These are phyloP conservation scores for Cryptosporidium viatorum DNA, from an alignment of 169 alveolate species.

Conservation along the genomic window DNA sequence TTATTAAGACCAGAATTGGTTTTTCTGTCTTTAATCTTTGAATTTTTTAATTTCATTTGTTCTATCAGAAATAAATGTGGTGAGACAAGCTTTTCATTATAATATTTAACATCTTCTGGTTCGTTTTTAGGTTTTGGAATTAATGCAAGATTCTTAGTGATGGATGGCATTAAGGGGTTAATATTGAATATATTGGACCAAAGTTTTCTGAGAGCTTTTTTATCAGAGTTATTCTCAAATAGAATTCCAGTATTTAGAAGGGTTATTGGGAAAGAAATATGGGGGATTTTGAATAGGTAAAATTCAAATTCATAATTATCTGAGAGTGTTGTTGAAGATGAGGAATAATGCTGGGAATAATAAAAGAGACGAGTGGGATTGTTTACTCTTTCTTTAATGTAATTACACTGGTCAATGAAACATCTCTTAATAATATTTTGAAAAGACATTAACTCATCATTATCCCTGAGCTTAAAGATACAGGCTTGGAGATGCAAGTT, in stretches of 20 bases:
- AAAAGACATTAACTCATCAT: slow-evolving; percentile 3
- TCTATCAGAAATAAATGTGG: slow-evolving; percentile 34
- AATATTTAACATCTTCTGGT: background rate
- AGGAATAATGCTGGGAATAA: background rate
- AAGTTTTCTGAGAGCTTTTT: slow-evolving; percentile 13
- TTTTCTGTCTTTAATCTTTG: background rate
- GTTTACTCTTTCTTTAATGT: slow-evolving; percentile 12
- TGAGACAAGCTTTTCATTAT: slow-evolving; percentile 42
- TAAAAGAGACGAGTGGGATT: slow-evolving; percentile 19
- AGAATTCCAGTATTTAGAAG: slow-evolving; percentile 43
- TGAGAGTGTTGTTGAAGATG: background rate
- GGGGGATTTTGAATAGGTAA: slow-evolving; percentile 37
- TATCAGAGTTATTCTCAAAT: background rate
- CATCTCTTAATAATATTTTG: slow-evolving; percentile 3
- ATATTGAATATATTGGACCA: slow-evolving; percentile 63
- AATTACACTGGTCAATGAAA: slow-evolving; percentile 43
- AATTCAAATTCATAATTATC: slow-evolving; percentile 30
- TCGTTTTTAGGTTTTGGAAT: slow-evolving; percentile 27
- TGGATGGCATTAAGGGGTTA: slow-evolving; percentile 48
- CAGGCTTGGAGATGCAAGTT: slow-evolving; percentile 54
- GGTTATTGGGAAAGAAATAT: slow-evolving; percentile 27
- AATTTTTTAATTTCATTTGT: slow-evolving; percentile 1
- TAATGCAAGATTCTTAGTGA: slow-evolving; percentile 46
- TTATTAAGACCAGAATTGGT: background rate
- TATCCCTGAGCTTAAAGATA: slow-evolving; percentile 4